Evolutionary conservation across 805 yeast genomes (phyloP).

Genomic region (Wickerhamiella alocasiicola): DNA sequence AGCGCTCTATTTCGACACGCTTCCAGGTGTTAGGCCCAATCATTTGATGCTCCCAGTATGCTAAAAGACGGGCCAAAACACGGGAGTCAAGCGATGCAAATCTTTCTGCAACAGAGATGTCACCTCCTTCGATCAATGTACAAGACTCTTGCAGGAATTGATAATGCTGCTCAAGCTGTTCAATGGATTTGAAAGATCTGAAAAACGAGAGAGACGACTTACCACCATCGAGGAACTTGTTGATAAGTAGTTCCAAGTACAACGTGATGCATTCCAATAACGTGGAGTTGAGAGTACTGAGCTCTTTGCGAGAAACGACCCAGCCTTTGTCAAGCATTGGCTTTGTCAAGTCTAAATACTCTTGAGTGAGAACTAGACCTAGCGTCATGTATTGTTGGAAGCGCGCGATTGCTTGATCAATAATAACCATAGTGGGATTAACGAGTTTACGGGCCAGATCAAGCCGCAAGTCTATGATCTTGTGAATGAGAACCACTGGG

Average conservation of each 20-base stretch:
- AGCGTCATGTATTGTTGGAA: constrained; percentile 63
- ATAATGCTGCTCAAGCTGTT: constrained; percentile 77
- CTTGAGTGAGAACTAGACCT: constrained; percentile 61
- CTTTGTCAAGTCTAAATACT: constrained; percentile 41
- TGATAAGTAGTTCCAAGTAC: constrained; percentile 55
- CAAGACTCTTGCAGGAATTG: constrained; percentile 65
- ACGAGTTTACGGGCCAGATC: constrained; percentile 63
- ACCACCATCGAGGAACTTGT: constrained; percentile 68
- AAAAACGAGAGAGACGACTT: constrained; percentile 40
- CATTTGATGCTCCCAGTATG: constrained; percentile 61
- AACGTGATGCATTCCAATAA: constrained; percentile 64
- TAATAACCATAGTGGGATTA: constrained; percentile 88
- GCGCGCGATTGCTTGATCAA: constrained; percentile 85
- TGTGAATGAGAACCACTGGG: constrained; percentile 70
- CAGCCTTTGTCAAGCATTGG: constrained; percentile 50
- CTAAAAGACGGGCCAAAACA: constrained; percentile 52
- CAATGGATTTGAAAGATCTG: constrained; percentile 83
- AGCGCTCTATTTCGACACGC: constrained; percentile 39
- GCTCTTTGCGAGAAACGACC: constrained; percentile 55
- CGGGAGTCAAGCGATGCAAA: constrained; percentile 55
- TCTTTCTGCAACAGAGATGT: constrained; percentile 67
- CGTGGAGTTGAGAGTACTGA: constrained; percentile 49
- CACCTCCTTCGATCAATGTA: constrained; percentile 65
- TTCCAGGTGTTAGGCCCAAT: constrained; percentile 42
- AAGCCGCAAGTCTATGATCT: constrained; percentile 60